phyloP scores from a whole-genome alignment of 2,329 filamentous ascomycete species.

The Aspergillus phoenicis region DNA sequence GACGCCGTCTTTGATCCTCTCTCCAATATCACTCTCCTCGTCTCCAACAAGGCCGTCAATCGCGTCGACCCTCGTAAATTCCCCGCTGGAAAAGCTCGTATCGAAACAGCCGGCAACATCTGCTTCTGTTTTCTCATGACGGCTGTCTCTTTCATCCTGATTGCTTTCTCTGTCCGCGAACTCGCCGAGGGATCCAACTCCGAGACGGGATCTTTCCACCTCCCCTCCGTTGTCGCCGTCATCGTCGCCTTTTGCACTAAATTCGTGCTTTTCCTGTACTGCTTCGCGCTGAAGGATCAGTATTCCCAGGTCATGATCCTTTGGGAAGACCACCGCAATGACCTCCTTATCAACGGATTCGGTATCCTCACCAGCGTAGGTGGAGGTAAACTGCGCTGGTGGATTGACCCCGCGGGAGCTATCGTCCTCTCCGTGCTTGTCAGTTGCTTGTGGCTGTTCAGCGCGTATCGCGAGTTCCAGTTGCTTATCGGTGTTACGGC shows the following conservation, averaged over 20 bases:
- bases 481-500: slow-evolving; percentile 88
- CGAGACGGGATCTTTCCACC: slow-evolving; percentile 67
- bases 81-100: slow-evolving; percentile 87
- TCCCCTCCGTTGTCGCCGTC: slow-evolving; percentile 84
- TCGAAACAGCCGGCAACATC: slow-evolving; percentile 95
- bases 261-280: slow-evolving; percentile 81
- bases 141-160: slow-evolving; percentile 85
- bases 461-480: slow-evolving; percentile 86
- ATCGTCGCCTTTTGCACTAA: slow-evolving; percentile 83
- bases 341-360: slow-evolving; percentile 94
- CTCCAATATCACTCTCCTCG: slow-evolving; percentile 82
- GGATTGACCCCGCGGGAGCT: slow-evolving; percentile 91
- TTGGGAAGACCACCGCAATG: slow-evolving; percentile 97
- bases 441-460: slow-evolving; percentile 76
- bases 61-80: slow-evolving; percentile 84
- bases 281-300: slow-evolving; percentile 84
- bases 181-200: slow-evolving; percentile 55
- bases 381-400: slow-evolving; percentile 86
- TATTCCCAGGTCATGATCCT: slow-evolving; percentile 91
- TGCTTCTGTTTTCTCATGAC: slow-evolving; percentile 97
- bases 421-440: slow-evolving; percentile 80
- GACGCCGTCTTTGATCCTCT: slow-evolving; percentile 92
- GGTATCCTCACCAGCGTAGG: slow-evolving; percentile 90
- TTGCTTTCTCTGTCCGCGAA: slow-evolving; percentile 80
- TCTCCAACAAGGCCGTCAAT: slow-evolving; percentile 84